A percentile compares a stretch with the other conserved stretches of the same genome.
Evolutionary conservation across 2,329 filamentous ascomycete genomes (phyloP).

Genomic region (Fusarium buharicum): DNA sequence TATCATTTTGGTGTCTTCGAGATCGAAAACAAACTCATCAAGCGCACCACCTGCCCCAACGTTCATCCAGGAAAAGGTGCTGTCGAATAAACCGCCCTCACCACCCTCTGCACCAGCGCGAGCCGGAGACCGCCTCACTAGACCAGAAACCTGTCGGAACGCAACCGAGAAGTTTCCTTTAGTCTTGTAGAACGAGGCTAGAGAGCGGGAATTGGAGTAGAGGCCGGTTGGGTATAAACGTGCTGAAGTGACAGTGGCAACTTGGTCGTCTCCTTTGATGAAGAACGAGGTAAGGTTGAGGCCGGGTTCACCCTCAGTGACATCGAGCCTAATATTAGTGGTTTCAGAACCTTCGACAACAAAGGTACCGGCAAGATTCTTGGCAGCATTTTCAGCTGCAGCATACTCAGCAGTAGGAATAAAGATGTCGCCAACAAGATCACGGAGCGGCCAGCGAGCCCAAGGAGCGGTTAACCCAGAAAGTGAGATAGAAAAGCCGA

Average conservation of each 20-base stretch:
- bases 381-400: slow-evolving; percentile 30
- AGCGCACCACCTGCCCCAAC: background rate
- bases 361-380: slow-evolving; percentile 34
- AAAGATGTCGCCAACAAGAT: slow-evolving; percentile 29
- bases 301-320: slow-evolving; percentile 27
- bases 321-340: slow-evolving; percentile 35
- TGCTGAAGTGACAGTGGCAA: background rate
- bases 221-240: slow-evolving; percentile 1
- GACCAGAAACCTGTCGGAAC: slow-evolving; percentile 1
- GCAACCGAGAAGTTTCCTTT: background rate
- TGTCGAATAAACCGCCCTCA: slow-evolving; percentile 9
- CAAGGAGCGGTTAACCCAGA: slow-evolving; percentile 38
- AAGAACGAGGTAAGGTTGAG: slow-evolving; percentile 14
- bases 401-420: slow-evolving; percentile 38
- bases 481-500: slow-evolving; percentile 43
- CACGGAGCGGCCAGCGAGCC: slow-evolving; percentile 30
- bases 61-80: slow-evolving; percentile 1
- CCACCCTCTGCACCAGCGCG: slow-evolving; percentile 11
- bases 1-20: background rate
- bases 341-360: background rate
- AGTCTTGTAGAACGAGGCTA: background rate
- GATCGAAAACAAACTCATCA: slow-evolving; percentile 16
- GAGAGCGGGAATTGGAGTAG: slow-evolving; percentile 1
- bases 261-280: background rate
- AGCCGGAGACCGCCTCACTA: background rate